phyloP scores from a whole-genome alignment of 306 rosid species.

The Cicer judaicum region DNA sequence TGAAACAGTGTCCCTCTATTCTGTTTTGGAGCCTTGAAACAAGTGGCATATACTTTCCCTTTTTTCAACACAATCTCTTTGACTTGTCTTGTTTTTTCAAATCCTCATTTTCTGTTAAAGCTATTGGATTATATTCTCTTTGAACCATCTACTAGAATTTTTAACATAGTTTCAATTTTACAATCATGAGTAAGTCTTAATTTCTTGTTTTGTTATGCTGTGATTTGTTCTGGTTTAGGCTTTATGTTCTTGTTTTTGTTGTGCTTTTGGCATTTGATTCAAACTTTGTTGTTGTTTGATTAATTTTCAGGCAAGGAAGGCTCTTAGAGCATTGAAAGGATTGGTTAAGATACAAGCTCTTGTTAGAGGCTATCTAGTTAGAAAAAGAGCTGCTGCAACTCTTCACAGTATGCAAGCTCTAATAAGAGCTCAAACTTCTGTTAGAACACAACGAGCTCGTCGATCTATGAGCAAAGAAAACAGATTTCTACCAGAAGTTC shows the following conservation, averaged over 20 bases:
- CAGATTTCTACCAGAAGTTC: conserved; percentile 55
- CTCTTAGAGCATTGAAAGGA: conserved; percentile 86
- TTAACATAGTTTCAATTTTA: conserved; percentile 2
- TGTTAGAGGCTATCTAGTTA: conserved; percentile 83
- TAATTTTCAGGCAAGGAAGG: conserved; percentile 76
- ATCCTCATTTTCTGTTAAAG: conserved; percentile 7
- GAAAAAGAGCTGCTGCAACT: conserved; percentile 90
- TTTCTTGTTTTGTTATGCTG: too few relatives aligned
- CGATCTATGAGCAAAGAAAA: conserved; percentile 76
- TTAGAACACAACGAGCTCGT: conserved; percentile 81
- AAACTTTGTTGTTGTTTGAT: not conserved
- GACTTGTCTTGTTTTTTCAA: conserved; percentile 30
- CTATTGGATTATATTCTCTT: not conserved
- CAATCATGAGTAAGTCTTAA: not conserved
- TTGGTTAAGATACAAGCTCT: conserved; percentile 92
- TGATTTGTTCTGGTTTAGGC: too few relatives aligned
- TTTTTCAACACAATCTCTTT: conserved; percentile 24
- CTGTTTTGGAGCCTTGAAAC: conserved; percentile 44
- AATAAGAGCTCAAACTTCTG: conserved; percentile 77
- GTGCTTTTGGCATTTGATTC: conserved; percentile 10
- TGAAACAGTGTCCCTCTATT: conserved; percentile 53
- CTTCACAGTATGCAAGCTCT: conserved; percentile 95
- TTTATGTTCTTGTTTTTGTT: not conserved
- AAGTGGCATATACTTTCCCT: conserved; percentile 43
- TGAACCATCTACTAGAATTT: conserved; percentile 26